These are phyloP conservation scores for Phyllosticta citribraziliensis DNA, from an alignment of 2,329 filamentous ascomycete genomes.

Conservation along the genomic window DNA sequence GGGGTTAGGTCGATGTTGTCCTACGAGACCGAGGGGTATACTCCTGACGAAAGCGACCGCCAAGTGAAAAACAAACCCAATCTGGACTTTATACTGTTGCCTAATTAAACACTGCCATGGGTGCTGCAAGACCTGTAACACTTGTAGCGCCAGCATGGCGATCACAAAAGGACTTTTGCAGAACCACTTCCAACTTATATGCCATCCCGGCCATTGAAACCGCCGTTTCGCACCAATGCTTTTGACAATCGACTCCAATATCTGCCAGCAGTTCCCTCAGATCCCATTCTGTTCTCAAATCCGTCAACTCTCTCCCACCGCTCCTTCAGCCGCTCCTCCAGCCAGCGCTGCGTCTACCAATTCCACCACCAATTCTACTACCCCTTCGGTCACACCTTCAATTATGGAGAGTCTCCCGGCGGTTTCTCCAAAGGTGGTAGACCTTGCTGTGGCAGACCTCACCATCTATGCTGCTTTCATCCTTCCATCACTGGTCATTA, in stretches of 20 bases:
- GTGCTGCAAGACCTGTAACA: neutral
- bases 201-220: neutral
- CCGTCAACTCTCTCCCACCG: neutral
- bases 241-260: neutral
- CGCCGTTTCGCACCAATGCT: neutral
- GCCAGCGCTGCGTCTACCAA: neutral
- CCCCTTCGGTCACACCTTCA: neutral
- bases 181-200: neutral
- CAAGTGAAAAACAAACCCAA: neutral
- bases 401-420: neutral
- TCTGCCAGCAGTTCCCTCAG: neutral
- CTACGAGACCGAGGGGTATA: neutral
- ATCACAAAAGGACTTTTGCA: neutral
- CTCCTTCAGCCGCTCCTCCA: neutral
- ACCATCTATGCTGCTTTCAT: neutral
- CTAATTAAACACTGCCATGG: neutral
- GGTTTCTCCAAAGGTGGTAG: neutral
- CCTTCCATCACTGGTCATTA: neutral
- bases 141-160: neutral
- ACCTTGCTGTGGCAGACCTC: neutral
- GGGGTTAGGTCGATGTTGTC: neutral
- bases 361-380: neutral
- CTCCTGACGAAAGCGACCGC: neutral
- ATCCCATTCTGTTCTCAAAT: neutral
- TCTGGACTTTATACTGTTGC: neutral